These are phyloP conservation scores for Aureobasidium namibiae DNA, from an alignment of 2,329 filamentous ascomycete species.

Conservation along the genomic window DNA sequence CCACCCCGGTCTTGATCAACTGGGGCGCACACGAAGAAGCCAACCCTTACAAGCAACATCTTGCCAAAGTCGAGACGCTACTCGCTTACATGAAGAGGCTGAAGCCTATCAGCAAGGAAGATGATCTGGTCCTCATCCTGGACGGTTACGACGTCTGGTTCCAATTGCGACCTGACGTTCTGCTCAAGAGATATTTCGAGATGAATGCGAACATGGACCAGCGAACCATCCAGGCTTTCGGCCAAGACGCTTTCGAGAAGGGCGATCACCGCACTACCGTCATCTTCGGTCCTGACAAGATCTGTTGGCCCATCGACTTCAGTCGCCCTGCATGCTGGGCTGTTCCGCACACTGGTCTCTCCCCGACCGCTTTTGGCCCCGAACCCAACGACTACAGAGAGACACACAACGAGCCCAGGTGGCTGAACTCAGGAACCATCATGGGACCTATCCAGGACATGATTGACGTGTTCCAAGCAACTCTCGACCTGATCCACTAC, in stretches of 20 bases:
- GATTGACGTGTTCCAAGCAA: slow-evolving; percentile 35
- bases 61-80: slow-evolving; percentile 38
- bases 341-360: slow-evolving; percentile 20
- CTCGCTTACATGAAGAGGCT: slow-evolving; percentile 36
- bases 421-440: slow-evolving; percentile 40
- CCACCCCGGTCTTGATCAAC: slow-evolving; percentile 47
- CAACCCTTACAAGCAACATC: slow-evolving; percentile 34
- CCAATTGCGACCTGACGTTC: slow-evolving; percentile 55
- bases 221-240: slow-evolving; percentile 10
- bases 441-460: slow-evolving; percentile 33
- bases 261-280: slow-evolving; percentile 17
- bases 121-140: slow-evolving; percentile 55
- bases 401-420: slow-evolving; percentile 37
- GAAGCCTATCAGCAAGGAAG: slow-evolving; percentile 26
- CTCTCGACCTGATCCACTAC: slow-evolving; percentile 30
- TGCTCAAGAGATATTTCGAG: slow-evolving; percentile 55
- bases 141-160: slow-evolving; percentile 59
- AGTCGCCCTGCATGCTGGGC: slow-evolving; percentile 26
- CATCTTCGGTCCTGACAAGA: slow-evolving; percentile 27
- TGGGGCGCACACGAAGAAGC: slow-evolving; percentile 27
- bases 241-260: neutral
- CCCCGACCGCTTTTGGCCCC: slow-evolving; percentile 37
- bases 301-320: slow-evolving; percentile 26
- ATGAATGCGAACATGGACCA: slow-evolving; percentile 29
- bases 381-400: slow-evolving; percentile 14